Percentiles rank a stretch among this genome's conserved stretches.
Evolutionary conservation across 1,139 yeast species (phyloP).

Genomic region (Taphrina confusa): DNA sequence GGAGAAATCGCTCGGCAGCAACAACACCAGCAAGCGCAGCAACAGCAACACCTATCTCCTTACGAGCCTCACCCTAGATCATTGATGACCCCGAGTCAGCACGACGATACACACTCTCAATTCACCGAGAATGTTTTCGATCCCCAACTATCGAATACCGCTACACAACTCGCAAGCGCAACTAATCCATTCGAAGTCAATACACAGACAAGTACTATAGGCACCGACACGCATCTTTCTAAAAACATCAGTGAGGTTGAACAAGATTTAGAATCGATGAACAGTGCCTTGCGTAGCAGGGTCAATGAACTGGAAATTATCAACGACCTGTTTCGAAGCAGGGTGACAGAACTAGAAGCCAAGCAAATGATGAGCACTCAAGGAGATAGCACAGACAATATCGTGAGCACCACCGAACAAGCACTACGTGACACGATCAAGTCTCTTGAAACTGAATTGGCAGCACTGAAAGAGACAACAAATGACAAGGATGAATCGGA

Average conservation of each 20-base stretch:
- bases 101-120: conserved; percentile 35
- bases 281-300: conserved; percentile 58
- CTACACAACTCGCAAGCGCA: conserved; percentile 14
- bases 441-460: not conserved
- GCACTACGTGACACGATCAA: conserved; percentile 4
- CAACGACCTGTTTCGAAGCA: conserved; percentile 77
- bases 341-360: conserved; percentile 74
- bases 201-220: not conserved
- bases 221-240: conserved; percentile 37
- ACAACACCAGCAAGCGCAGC: conserved; percentile 32
- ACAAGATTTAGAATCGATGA: conserved; percentile 17
- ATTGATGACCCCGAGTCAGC: conserved; percentile 38
- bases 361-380: not conserved
- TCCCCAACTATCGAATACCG: conserved; percentile 10
- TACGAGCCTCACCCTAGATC: conserved; percentile 20
- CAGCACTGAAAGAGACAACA: not conserved
- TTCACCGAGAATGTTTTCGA: conserved; percentile 22
- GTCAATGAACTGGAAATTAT: conserved; percentile 88
- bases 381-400: not conserved
- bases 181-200: not conserved
- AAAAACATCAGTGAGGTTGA: conserved; percentile 36
- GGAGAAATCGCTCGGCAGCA: conserved; percentile 22
- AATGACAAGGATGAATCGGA: not conserved
- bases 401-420: not conserved
- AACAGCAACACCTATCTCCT: conserved; percentile 29